Conservation (phyloP, 106 monocot genomes). For the Gastrodia elata region DNA sequence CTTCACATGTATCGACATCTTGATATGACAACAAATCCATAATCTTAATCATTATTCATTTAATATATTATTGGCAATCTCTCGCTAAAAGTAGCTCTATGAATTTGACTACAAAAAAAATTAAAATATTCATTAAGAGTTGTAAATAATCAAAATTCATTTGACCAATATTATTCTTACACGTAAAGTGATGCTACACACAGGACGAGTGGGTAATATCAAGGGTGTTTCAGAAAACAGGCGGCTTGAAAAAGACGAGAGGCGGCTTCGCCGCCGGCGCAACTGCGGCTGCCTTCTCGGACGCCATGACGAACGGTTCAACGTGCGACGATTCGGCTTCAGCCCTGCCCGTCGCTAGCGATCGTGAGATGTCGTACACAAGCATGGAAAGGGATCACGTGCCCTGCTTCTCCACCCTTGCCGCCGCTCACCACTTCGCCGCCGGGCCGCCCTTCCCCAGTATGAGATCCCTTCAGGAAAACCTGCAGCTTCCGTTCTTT, state of each 20-base stretch:
- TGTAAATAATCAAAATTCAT: no score
- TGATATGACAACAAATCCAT: no score
- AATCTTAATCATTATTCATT: no score
- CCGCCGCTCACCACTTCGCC: neutral
- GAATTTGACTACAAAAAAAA: no score
- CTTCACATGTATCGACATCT: no score
- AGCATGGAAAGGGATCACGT: slow-evolving; percentile 50
- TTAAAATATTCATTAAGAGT: no score
- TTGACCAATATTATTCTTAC: no score
- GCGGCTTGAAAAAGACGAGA: slow-evolving; percentile 34
- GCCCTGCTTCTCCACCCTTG: slow-evolving; percentile 93
- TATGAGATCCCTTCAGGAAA: slow-evolving; percentile 44
- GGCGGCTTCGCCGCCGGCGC: slow-evolving; percentile 3
- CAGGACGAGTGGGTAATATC: slow-evolving; percentile 94
- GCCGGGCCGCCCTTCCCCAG: slow-evolving; percentile 22
- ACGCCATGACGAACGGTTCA: slow-evolving; percentile 19
- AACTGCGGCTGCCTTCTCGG: neutral
- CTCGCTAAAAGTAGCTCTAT: no score
- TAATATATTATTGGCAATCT: no score
- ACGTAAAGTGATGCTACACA: no score
- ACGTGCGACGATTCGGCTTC: slow-evolving; percentile 23
- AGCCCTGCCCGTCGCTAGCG: slow-evolving; percentile 1
- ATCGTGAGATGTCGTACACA: slow-evolving; percentile 26
- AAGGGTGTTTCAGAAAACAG: slow-evolving; percentile 64
- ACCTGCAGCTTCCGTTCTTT: slow-evolving; percentile 50